phyloP scores from a whole-genome alignment of 371 early-diverging fungal species.

The Mucor sp. region DNA sequence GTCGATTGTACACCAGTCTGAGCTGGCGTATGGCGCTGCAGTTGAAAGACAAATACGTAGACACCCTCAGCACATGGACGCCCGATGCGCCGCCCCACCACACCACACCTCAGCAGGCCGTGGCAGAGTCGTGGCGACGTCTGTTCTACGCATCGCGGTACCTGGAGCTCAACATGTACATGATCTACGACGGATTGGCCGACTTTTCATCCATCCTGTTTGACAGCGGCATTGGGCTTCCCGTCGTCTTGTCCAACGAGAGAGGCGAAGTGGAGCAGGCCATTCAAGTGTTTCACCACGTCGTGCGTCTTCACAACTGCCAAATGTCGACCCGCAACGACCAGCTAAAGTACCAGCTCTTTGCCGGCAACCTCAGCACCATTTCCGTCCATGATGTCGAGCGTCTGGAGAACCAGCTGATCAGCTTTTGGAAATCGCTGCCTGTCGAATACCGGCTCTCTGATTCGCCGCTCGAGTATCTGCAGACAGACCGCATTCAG shows the following conservation, averaged over 20 bases:
- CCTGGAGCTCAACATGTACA: constrained; percentile 30
- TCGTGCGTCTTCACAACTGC: constrained; percentile 33
- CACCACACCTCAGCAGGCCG: constrained; percentile 7
- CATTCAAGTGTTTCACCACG: constrained; percentile 20
- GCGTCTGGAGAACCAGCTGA: constrained; percentile 32
- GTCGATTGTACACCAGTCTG: constrained; percentile 32
- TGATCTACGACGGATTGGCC: constrained; percentile 28
- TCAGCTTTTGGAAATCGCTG: constrained; percentile 36
- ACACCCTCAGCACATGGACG: background rate
- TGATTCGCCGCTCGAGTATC: constrained; percentile 34
- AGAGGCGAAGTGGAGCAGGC: constrained; percentile 7
- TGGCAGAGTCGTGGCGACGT: constrained; percentile 47
- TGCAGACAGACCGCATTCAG: constrained; percentile 35
- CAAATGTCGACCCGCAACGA: constrained; percentile 24
- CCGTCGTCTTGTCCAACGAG: constrained; percentile 29
- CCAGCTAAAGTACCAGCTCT: constrained; percentile 28
- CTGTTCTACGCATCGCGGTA: constrained; percentile 38
- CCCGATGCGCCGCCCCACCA: constrained; percentile 5
- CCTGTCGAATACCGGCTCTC: constrained; percentile 32
- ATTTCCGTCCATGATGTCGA: constrained; percentile 27
- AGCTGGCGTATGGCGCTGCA: constrained; percentile 43
- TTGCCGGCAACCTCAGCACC: constrained; percentile 24
- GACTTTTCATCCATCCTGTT: constrained; percentile 29
- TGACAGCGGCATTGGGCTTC: constrained; percentile 39
- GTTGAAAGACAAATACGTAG: constrained; percentile 27